Conservation (phyloP, 768 basidiomycete species). For the Boletus edulis region DNA sequence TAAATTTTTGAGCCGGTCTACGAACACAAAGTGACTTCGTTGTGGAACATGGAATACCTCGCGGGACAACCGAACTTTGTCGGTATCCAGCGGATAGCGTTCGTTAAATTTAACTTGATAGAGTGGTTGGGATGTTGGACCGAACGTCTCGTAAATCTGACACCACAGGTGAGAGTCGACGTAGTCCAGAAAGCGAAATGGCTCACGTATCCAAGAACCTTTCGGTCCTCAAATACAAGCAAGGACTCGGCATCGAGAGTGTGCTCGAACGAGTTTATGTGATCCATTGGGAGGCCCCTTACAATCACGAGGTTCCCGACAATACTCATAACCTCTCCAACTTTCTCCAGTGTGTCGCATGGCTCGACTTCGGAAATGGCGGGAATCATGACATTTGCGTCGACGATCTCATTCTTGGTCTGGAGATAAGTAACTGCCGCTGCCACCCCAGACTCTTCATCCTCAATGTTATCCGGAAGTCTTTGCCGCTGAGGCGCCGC, state of each 20-base stretch:
- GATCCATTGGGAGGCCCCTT: conserved; percentile 51
- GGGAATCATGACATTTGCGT: conserved; percentile 59
- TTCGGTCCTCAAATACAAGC: conserved; percentile 85
- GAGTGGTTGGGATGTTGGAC: conserved; percentile 84
- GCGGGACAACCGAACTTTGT: conserved; percentile 52
- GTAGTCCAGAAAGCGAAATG: conserved; percentile 3
- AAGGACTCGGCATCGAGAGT: conserved; percentile 88
- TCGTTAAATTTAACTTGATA: conserved; percentile 85
- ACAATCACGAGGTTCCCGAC: conserved; percentile 74
- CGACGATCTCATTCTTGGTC: conserved; percentile 69
- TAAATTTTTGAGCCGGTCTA: conserved; percentile 61
- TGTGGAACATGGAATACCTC: conserved; percentile 81
- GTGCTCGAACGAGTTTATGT: conserved; percentile 47
- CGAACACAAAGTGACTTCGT: conserved; percentile 81
- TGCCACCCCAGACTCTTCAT: conserved; percentile 47
- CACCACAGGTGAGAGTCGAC: conserved; percentile 12
- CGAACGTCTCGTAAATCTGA: conserved; percentile 93
- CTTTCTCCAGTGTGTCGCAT: conserved; percentile 66
- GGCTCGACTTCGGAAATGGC: conserved; percentile 59
- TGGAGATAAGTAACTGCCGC: conserved; percentile 46
- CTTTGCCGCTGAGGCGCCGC: conserved; percentile 4
- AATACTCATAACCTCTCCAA: conserved; percentile 77
- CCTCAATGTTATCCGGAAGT: conserved; percentile 38
- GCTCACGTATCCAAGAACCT: conserved; percentile 88
- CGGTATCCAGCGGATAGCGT: conserved; percentile 56